Conservation (phyloP, 2,329 filamentous ascomycete genomes). For the Alternaria sp. region DNA sequence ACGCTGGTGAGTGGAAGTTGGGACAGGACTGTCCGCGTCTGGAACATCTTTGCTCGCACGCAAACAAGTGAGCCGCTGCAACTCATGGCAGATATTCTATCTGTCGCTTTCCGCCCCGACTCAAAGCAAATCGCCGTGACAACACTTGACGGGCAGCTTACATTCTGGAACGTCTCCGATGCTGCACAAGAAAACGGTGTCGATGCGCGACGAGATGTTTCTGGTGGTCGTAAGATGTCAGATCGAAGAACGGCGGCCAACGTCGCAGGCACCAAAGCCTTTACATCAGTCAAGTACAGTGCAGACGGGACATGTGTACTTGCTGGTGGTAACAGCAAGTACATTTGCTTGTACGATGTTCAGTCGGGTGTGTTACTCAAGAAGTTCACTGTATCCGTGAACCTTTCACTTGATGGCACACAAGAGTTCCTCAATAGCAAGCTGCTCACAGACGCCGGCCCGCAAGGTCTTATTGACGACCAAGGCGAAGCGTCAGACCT, state of each 20-base stretch:
- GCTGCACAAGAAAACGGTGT: slow-evolving; percentile 85
- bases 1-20: slow-evolving; percentile 91
- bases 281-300: slow-evolving; percentile 87
- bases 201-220: slow-evolving; percentile 90
- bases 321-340: slow-evolving; percentile 96
- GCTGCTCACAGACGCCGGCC: slow-evolving; percentile 88
- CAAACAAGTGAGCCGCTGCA: slow-evolving; percentile 96
- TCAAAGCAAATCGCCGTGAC: slow-evolving; percentile 90
- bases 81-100: slow-evolving; percentile 88
- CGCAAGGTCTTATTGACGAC: slow-evolving; percentile 83
- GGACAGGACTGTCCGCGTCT: slow-evolving; percentile 94
- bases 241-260: slow-evolving; percentile 94
- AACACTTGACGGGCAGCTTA: slow-evolving; percentile 90
- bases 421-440: slow-evolving; percentile 97
- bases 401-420: slow-evolving; percentile 92
- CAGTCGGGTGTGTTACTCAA: slow-evolving; percentile 89
- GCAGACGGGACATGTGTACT: slow-evolving; percentile 90
- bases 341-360: slow-evolving; percentile 97
- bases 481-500: slow-evolving; percentile 87
- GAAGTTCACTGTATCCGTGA: slow-evolving; percentile 95
- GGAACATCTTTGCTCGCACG: slow-evolving; percentile 92
- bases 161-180: slow-evolving; percentile 92
- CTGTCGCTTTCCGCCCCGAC: slow-evolving; percentile 87
- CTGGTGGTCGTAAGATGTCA: slow-evolving; percentile 85
- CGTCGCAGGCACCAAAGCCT: slow-evolving; percentile 87